phyloP scores from a whole-genome alignment of 2,329 filamentous ascomycete species.

The Macroventuria anomochaeta region DNA sequence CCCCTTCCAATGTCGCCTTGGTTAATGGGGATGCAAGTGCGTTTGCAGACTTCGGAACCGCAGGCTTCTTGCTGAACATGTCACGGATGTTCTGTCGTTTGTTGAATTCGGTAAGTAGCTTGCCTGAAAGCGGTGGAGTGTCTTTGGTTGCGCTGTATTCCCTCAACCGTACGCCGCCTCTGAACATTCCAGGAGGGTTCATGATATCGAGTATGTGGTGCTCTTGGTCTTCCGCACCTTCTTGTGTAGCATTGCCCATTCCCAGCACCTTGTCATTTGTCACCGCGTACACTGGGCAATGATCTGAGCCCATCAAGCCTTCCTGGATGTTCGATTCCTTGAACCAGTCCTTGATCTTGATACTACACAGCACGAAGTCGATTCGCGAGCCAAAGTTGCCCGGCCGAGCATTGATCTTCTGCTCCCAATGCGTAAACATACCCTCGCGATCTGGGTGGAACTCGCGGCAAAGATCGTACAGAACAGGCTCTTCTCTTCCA shows the following conservation, averaged over 20 bases:
- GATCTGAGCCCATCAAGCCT: slow-evolving; percentile 91
- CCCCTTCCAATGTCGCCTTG: slow-evolving; percentile 3
- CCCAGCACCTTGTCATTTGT: slow-evolving; percentile 68
- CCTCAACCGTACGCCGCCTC: slow-evolving; percentile 67
- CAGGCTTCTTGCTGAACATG: slow-evolving; percentile 72
- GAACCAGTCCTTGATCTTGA: slow-evolving; percentile 81
- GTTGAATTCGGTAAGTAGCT: slow-evolving; percentile 86
- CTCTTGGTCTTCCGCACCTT: slow-evolving; percentile 47
- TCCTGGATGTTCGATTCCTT: slow-evolving; percentile 85
- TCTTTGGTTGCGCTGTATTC: slow-evolving; percentile 70
- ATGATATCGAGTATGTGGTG: slow-evolving; percentile 72
- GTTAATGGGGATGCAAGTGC: background rate
- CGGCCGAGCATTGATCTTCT: slow-evolving; percentile 91
- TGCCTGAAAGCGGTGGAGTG: slow-evolving; percentile 77
- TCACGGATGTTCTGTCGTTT: slow-evolving; percentile 84
- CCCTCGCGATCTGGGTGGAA: slow-evolving; percentile 80
- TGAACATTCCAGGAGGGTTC: slow-evolving; percentile 77
- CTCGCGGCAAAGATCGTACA: slow-evolving; percentile 83
- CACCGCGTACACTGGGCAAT: slow-evolving; percentile 88
- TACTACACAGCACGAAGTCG: slow-evolving; percentile 88
- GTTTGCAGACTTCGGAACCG: slow-evolving; percentile 14
- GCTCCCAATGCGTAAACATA: slow-evolving; percentile 99
- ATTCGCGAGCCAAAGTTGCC: slow-evolving; percentile 93
- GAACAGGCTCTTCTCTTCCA: slow-evolving; percentile 71
- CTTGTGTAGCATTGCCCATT: slow-evolving; percentile 1